Evolutionary conservation across 805 yeast genomes (phyloP), one percentile per base, ranked within the genome.

Genomic region (Starmerella vaccinii): DNA sequence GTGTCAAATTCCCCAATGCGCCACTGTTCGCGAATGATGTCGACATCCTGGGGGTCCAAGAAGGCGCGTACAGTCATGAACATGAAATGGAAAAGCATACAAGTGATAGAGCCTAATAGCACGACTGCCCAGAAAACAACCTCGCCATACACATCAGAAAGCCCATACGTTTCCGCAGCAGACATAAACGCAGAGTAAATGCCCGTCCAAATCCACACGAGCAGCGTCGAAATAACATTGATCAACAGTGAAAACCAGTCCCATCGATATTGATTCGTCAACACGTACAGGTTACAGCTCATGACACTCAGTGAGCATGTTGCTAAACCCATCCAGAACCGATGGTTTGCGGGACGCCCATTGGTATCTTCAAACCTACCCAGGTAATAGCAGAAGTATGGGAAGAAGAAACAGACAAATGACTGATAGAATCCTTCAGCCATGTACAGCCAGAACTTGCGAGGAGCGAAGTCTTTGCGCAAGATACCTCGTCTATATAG

Each of bases 171-270:
- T 57, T 80, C 85, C 4, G 70, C 72, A 8, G 84, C 72, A 50
- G 66, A 64, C 6, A 65, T 54, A 34, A 75, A 64, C 4, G 78
- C 65, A 24, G 86, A 76, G 82, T 89, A 84, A n/a, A 80, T 76
- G n/a, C 88, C 89, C 4, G 85, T 74, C 94, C 94, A 84, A 63
- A 80, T 75, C 61, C 74, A 82, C 22, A 84, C 72, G 43, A 82
- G 57, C 57, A 83, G 63, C 44, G 74, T 71, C 10, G 88, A 81
- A 42, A 85, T 61, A 1, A 73, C 68, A 52, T 71, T 68, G 54
- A 82, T 72, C 24, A 79, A 60, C 27, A 74, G 49, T 19, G 84
- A 73, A 26, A 84, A 62, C 81, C 83, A 79, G 66, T 84, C 94
- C 94, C 94, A 85, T 57, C 89, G 68, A 54, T 74, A 74, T 67